These are phyloP conservation scores for Scortechinia acanthostroma DNA, from an alignment of 2,329 filamentous ascomycete species.

Conservation along the genomic window DNA sequence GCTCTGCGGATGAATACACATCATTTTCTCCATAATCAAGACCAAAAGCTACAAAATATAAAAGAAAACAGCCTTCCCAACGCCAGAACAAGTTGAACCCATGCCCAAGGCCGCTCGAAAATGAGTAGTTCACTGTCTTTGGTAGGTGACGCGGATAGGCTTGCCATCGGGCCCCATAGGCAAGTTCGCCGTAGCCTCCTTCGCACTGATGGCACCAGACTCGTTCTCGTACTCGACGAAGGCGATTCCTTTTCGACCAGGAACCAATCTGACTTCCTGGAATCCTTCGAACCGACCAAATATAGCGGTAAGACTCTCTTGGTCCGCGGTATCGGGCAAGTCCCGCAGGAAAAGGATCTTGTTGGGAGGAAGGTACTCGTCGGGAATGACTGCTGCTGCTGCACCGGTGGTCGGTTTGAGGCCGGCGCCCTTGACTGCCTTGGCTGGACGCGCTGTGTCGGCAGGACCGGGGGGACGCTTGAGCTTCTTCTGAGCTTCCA, in stretches of 20 bases:
- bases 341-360: slow-evolving; percentile 94
- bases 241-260: slow-evolving; percentile 78
- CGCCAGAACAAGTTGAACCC: not conserved
- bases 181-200: slow-evolving; percentile 87
- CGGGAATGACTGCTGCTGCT: slow-evolving; percentile 72
- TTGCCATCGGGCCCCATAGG: slow-evolving; percentile 67
- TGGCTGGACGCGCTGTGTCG: slow-evolving; percentile 50
- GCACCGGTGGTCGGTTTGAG: slow-evolving; percentile 70
- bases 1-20: not conserved
- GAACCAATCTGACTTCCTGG: slow-evolving; percentile 83
- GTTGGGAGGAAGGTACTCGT: slow-evolving; percentile 95
- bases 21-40: slow-evolving; percentile 2
- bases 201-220: slow-evolving; percentile 81
- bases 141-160: slow-evolving; percentile 90
- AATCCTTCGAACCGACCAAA: slow-evolving; percentile 91
- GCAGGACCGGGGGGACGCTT: slow-evolving; percentile 47
- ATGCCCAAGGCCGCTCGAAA: not conserved
- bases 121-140: slow-evolving; percentile 75
- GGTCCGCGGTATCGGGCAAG: slow-evolving; percentile 77
- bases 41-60: not conserved
- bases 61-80: not conserved
- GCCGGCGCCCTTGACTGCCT: slow-evolving; percentile 64
- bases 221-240: slow-evolving; percentile 96
- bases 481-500: slow-evolving; percentile 70
- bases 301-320: slow-evolving; percentile 71